These are phyloP conservation scores for Galerina marginata DNA, from an alignment of 768 basidiomycete genomes.

Conservation along the genomic window DNA sequence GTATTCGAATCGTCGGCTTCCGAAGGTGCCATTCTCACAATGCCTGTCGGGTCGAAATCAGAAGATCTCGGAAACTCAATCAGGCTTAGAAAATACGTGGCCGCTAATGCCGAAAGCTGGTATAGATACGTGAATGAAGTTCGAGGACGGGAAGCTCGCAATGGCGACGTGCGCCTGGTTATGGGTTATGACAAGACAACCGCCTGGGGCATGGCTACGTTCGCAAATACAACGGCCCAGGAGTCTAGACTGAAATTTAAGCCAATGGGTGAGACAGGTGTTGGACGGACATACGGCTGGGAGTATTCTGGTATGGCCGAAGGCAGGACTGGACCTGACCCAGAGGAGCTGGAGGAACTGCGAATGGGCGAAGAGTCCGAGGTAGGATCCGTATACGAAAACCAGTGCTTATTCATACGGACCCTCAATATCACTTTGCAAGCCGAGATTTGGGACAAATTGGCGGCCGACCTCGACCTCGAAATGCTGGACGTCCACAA, in stretches of 20 bases:
- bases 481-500: neutral
- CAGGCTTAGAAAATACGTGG: slow-evolving; percentile 5
- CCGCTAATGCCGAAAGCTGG: slow-evolving; percentile 12
- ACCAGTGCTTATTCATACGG: slow-evolving; percentile 14
- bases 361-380: neutral
- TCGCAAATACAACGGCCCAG: neutral
- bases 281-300: neutral
- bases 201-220: slow-evolving; percentile 28
- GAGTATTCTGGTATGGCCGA: slow-evolving; percentile 7
- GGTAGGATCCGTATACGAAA: neutral
- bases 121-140: slow-evolving; percentile 17
- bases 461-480: neutral
- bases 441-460: neutral
- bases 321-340: slow-evolving; percentile 2
- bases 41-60: slow-evolving; percentile 17
- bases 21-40: slow-evolving; percentile 21
- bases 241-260: neutral
- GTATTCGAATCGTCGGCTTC: slow-evolving; percentile 15
- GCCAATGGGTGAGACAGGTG: neutral
- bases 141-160: slow-evolving; percentile 16
- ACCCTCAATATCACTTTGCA: slow-evolving; percentile 6
- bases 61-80: slow-evolving; percentile 11
- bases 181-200: slow-evolving; percentile 27
- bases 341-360: neutral
- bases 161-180: slow-evolving; percentile 31